Conservation (phyloP, 768 basidiomycete species). For the Suillus variegatus region DNA sequence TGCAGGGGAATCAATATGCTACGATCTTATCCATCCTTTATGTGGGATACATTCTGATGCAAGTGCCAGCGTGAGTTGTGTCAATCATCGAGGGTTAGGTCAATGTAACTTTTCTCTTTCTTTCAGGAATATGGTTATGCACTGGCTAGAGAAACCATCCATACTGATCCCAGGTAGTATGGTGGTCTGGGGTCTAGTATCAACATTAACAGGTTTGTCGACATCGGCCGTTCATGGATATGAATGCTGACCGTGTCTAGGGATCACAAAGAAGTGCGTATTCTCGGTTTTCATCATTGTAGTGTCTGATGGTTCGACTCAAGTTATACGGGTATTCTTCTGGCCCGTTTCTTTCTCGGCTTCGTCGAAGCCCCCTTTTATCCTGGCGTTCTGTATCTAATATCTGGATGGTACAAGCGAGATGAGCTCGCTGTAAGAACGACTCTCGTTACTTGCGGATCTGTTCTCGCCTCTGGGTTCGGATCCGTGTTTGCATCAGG, state of each 20-base stretch:
- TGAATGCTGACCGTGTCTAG: not conserved
- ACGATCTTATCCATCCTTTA: slow-evolving; percentile 28
- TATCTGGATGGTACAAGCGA: slow-evolving; percentile 41
- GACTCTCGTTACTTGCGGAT: slow-evolving; percentile 38
- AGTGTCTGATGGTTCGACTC: not conserved
- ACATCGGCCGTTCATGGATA: not conserved
- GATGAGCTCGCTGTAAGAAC: slow-evolving; percentile 39
- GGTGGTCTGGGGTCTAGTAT: slow-evolving; percentile 39
- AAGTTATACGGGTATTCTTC: slow-evolving; percentile 25
- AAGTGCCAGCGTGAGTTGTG: slow-evolving; percentile 18
- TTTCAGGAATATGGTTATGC: slow-evolving; percentile 28
- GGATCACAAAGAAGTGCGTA: slow-evolving; percentile 3
- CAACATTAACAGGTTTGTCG: slow-evolving; percentile 35
- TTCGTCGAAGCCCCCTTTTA: slow-evolving; percentile 35
- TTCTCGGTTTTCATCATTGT: not conserved
- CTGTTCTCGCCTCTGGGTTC: slow-evolving; percentile 46
- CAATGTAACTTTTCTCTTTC: not conserved
- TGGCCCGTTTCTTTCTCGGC: slow-evolving; percentile 44
- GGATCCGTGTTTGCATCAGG: slow-evolving; percentile 46
- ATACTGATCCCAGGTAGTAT: slow-evolving; percentile 26
- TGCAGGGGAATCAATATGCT: slow-evolving; percentile 24
- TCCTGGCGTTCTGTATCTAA: slow-evolving; percentile 31
- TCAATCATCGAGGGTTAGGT: not conserved
- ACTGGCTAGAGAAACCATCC: slow-evolving; percentile 30
- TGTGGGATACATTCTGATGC: slow-evolving; percentile 29